phyloP scores from a whole-genome alignment of 2,329 filamentous ascomycete species.

The Zarea fungicola region DNA sequence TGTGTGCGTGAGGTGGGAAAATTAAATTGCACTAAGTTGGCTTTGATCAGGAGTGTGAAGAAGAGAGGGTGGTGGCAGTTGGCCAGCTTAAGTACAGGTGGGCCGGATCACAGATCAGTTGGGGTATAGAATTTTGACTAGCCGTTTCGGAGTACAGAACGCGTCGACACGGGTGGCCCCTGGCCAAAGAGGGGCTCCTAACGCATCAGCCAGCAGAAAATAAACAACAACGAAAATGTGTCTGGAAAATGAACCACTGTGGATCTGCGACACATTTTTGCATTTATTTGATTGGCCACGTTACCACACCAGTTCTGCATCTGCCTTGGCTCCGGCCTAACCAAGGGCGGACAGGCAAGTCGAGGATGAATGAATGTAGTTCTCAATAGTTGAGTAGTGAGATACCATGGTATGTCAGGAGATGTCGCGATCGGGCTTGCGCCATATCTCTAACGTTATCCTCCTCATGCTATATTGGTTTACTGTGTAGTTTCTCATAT shows the following conservation, averaged over 20 bases:
- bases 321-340: not conserved
- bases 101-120: conserved; percentile 34
- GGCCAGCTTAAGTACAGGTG: conserved; percentile 35
- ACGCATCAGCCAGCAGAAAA: conserved; percentile 10
- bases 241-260: conserved; percentile 2
- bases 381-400: no score
- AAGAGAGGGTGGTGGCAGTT: conserved; percentile 23
- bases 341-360: not conserved
- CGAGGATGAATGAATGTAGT: no score
- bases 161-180: not conserved
- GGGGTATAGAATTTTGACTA: conserved; percentile 2
- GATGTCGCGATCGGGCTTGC: no score
- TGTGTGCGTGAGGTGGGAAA: conserved; percentile 13
- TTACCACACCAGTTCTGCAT: not conserved
- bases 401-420: no score
- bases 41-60: conserved; percentile 15
- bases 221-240: conserved; percentile 13
- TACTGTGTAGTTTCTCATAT: no score
- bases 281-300: conserved; percentile 12
- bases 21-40: conserved; percentile 8
- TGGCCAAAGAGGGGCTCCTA: not conserved
- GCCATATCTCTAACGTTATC: no score
- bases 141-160: conserved; percentile 1
- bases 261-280: conserved; percentile 8
- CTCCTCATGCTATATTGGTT: no score